phyloP scores from a whole-genome alignment of 192 early-diverging fungal species.

The Coemansia sp. region DNA sequence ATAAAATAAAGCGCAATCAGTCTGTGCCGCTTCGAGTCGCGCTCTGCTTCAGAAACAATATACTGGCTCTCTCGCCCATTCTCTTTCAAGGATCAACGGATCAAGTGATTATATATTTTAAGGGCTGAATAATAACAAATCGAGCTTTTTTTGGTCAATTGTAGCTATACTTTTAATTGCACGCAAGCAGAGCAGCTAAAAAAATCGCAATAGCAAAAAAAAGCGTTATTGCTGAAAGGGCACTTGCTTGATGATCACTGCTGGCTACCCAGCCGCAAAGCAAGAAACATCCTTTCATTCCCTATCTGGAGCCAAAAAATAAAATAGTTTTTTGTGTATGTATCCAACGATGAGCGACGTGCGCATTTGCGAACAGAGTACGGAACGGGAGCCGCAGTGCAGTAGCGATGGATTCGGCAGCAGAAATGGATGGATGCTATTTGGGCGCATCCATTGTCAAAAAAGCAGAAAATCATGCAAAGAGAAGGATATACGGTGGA shows the following conservation, averaged over 20 bases:
- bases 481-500: background rate
- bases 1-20: no score
- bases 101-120: background rate
- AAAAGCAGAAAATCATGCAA: background rate
- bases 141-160: background rate
- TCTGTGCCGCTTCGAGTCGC: no score
- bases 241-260: slow-evolving; percentile 9
- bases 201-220: no score
- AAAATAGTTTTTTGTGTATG: slow-evolving; percentile 38
- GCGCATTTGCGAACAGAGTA: background rate
- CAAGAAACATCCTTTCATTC: slow-evolving; percentile 32
- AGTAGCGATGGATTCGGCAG: slow-evolving; percentile 18
- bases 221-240: background rate
- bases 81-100: background rate
- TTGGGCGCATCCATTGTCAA: background rate
- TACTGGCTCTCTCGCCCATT: no score
- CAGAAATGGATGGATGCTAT: background rate
- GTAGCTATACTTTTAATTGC: no score
- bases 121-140: no score
- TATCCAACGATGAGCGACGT: slow-evolving; percentile 13
- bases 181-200: no score
- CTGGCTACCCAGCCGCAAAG: background rate
- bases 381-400: background rate
- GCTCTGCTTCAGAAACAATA: no score
- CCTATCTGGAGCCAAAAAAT: slow-evolving; percentile 35